These are phyloP conservation scores for Arxiozyma heterogenica DNA, from an alignment of 1,139 yeast species.

Conservation along the genomic window DNA sequence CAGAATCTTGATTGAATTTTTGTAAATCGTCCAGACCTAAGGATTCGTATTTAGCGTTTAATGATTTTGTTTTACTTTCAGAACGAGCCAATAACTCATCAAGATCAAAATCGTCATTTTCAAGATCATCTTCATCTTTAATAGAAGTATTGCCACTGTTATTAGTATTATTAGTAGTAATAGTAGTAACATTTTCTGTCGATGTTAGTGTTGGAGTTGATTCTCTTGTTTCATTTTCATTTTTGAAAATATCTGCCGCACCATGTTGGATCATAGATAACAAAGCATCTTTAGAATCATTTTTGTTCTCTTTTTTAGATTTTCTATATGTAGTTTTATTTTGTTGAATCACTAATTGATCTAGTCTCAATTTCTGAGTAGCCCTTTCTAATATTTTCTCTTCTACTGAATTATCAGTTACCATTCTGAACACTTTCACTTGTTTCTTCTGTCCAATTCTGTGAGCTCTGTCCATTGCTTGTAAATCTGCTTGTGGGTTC, in stretches of 20 bases:
- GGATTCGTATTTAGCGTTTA: constrained; percentile 72
- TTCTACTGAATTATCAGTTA: constrained; percentile 91
- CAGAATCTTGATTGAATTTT: constrained; percentile 57
- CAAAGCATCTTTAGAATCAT: constrained; percentile 68
- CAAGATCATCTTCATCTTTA: background rate
- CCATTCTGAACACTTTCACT: constrained; percentile 82
- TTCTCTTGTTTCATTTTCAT: constrained; percentile 17
- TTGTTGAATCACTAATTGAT: constrained; percentile 92
- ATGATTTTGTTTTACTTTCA: constrained; percentile 65
- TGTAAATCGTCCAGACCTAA: constrained; percentile 89
- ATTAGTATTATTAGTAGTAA: constrained; percentile 10
- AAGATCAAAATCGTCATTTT: constrained; percentile 52
- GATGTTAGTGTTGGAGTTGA: constrained; percentile 28
- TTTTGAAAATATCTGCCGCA: constrained; percentile 74
- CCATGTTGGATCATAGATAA: constrained; percentile 95
- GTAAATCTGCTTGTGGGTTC: constrained; percentile 98
- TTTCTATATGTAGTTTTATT: constrained; percentile 46
- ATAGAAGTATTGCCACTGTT: constrained; percentile 17
- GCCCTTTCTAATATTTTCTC: constrained; percentile 94
- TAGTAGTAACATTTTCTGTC: background rate
- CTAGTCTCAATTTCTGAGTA: constrained; percentile 83
- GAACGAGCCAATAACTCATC: constrained; percentile 73
- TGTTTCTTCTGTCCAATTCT: constrained; percentile 97
- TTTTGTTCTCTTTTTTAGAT: constrained; percentile 38
- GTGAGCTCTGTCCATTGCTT: constrained; percentile 98